Base-by-base conservation (phyloP, 2,329 filamentous ascomycete genomes). In the Neofusicoccum ribis region DNA sequence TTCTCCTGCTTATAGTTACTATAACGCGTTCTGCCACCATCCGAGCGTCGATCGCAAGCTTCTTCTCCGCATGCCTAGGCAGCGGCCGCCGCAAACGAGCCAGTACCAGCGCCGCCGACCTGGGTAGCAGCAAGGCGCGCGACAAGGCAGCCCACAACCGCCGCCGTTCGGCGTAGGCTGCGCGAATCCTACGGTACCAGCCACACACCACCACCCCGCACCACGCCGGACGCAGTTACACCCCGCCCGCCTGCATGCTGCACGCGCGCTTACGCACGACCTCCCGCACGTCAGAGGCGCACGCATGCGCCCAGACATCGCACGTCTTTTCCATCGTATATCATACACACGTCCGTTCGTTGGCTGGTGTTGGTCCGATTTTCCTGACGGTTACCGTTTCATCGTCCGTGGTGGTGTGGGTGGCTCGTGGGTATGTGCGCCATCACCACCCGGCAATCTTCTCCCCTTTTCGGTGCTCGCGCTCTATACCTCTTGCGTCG, bases 21-120 rank as follows among this genome's bases (percentile, higher is more conserved):
- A 31, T 58, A 44, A 58, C 52, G 17, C 61, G 50, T 43, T 63
- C 49, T 51, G 39, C 41, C 50, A 63, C 62, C 41, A 58, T 64
- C 62, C 51, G 51, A 50, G 50, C 44, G n/a, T 58, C 62, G 34
- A 49, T 64, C 50, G 62, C 62, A 14, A 64, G 62, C 62, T 47
- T 64, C 50, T 64, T 64, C 43, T 41, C 62, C 34, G 51, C 62
- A 27, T 64, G 62, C 62, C 51, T 64, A 15, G 62, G 49, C 17
- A 46, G 59, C 37, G 62, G 37, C 17, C 37, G 51, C 23, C 61
- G 61, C 56, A 60, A 60, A 12, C 59, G 59, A 51, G 41, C 46
- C 46, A 62, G 17, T 14, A 62, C 44, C 14, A 20, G 37, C 37
- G 37, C 15, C 23, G 39, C 8, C 34, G 34, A 31, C 27, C 27